These are phyloP conservation scores for Penicillium dipodomyicola DNA, from an alignment of 495 filamentous ascomycete genomes.

Conservation along the genomic window DNA sequence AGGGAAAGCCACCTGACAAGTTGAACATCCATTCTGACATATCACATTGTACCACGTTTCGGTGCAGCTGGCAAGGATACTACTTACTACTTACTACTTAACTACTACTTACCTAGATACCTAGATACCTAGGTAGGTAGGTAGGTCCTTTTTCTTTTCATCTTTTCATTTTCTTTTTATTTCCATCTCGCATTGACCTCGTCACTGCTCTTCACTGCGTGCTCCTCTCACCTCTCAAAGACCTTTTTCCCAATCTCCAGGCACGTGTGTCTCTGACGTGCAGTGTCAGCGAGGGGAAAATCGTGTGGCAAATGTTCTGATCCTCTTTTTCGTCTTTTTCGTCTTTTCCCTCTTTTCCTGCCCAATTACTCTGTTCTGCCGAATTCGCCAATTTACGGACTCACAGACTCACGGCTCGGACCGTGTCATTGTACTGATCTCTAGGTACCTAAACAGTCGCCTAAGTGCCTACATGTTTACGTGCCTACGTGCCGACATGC, in stretches of 20 bases:
- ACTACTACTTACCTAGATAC: too few species aligned
- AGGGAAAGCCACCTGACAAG: not conserved
- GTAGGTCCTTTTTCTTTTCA: not conserved
- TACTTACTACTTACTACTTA: too few species aligned
- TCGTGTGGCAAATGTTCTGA: slow-evolving; percentile 22
- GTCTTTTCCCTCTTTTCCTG: slow-evolving; percentile 18
- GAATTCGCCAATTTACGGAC: too few species aligned
- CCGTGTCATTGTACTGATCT: slow-evolving; percentile 17
- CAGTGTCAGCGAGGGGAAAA: slow-evolving; percentile 9
- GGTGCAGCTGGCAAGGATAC: slow-evolving; percentile 28
- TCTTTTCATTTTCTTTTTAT: not conserved
- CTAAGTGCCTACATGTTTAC: not conserved
- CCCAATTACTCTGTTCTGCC: slow-evolving; percentile 14
- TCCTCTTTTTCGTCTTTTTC: too few species aligned
- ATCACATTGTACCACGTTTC: slow-evolving; percentile 36
- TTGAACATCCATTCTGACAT: slow-evolving; percentile 9
- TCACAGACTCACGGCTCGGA: slow-evolving; percentile 23
- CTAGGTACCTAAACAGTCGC: not conserved
- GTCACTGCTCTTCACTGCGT: not conserved
- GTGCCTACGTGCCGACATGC: not conserved
- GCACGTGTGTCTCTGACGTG: slow-evolving; percentile 19
- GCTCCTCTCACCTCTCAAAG: not conserved
- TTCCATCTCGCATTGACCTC: not conserved
- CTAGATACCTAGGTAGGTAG: too few species aligned
- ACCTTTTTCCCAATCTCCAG: slow-evolving; percentile 7